Conservation (phyloP, 148 eudicot genomes). For the Hydrangea macrophylla region DNA sequence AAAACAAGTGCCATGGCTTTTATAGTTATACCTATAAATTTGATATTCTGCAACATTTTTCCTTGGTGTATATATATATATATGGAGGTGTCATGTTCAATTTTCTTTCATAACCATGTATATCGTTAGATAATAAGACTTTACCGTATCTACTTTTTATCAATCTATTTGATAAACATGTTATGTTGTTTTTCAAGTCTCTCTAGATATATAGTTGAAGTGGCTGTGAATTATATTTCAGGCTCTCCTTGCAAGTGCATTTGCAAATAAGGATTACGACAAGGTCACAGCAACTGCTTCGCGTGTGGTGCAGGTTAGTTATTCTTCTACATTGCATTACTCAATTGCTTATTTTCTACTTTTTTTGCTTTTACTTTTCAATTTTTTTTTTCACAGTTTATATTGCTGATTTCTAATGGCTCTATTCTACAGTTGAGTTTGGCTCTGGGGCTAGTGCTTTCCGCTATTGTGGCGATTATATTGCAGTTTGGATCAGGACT, state of each 20-base stretch:
- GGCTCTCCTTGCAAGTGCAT: conserved; percentile 51
- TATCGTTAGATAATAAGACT: too few species aligned
- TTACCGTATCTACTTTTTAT: background rate
- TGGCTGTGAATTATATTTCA: background rate
- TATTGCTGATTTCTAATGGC: conserved; percentile 4
- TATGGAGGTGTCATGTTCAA: too few species aligned
- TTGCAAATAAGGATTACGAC: conserved; percentile 38
- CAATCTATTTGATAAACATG: background rate
- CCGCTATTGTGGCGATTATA: conserved; percentile 25
- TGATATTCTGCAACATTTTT: too few species aligned
- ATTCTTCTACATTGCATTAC: background rate
- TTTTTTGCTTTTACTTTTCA: too few species aligned
- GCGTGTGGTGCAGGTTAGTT: conserved; percentile 39
- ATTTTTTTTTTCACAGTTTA: background rate
- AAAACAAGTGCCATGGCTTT: too few species aligned
- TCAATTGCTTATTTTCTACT: background rate
- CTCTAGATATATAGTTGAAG: background rate
- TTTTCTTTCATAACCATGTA: too few species aligned
- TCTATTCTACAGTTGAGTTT: conserved; percentile 34
- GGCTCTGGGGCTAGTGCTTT: conserved; percentile 32
- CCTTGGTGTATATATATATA: too few species aligned
- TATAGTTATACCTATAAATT: too few species aligned
- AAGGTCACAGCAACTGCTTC: conserved; percentile 35
- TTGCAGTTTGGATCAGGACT: conserved; percentile 25
- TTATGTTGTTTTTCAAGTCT: background rate